These are phyloP conservation scores for Claviceps sp. DNA, from an alignment of 2,329 filamentous ascomycete species.

Conservation along the genomic window DNA sequence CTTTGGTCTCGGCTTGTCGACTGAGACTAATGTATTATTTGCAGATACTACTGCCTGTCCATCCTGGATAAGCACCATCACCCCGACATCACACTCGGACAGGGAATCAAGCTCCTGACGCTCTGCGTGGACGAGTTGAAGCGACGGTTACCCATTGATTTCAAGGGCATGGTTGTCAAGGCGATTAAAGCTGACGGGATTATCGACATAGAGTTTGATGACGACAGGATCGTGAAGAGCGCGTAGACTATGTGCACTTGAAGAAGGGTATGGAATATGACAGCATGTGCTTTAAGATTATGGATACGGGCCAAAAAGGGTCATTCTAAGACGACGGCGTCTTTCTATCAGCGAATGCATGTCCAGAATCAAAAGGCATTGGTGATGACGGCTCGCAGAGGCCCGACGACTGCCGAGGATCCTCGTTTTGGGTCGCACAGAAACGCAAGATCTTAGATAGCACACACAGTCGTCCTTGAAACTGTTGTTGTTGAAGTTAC, in stretches of 20 bases:
- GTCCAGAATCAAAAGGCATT: background rate
- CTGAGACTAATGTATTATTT: background rate
- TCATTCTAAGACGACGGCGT: background rate
- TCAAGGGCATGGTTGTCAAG: slow-evolving; percentile 94
- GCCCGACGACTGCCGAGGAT: background rate
- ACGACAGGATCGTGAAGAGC: slow-evolving; percentile 56
- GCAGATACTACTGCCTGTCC: slow-evolving; percentile 89
- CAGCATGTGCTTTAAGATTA: slow-evolving; percentile 24
- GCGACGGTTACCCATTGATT: slow-evolving; percentile 92
- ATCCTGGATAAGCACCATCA: slow-evolving; percentile 98
- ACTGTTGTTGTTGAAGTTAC: background rate
- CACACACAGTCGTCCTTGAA: no score
- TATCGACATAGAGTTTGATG: slow-evolving; percentile 70
- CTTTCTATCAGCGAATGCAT: background rate
- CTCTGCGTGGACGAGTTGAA: slow-evolving; percentile 97
- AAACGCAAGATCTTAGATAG: background rate
- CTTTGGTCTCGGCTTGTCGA: background rate
- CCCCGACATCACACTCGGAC: slow-evolving; percentile 76
- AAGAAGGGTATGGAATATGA: slow-evolving; percentile 7
- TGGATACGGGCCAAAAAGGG: slow-evolving; percentile 4
- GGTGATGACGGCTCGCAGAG: background rate
- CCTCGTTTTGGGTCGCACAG: background rate
- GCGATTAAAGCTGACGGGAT: slow-evolving; percentile 91
- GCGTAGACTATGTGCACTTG: slow-evolving; percentile 25
- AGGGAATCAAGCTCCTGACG: slow-evolving; percentile 82